Evolutionary conservation across 2,329 filamentous ascomycete genomes (phyloP).

Genomic region (Macrophomina tecta): DNA sequence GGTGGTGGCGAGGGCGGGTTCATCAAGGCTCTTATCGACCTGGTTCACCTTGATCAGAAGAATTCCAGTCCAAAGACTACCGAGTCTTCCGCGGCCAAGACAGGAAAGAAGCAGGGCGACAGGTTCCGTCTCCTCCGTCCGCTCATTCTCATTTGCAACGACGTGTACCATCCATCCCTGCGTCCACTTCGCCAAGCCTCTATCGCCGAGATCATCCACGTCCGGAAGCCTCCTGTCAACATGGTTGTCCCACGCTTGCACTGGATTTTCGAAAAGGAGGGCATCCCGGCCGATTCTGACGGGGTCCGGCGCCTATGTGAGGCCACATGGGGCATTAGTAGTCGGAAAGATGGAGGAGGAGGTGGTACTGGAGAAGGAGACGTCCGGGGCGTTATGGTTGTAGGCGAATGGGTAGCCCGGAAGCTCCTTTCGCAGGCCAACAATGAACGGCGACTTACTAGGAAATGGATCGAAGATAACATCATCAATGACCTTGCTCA

Average conservation of each 20-base stretch:
- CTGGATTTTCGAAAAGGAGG: constrained; percentile 84
- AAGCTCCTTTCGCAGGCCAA: constrained; percentile 61
- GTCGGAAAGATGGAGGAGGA: constrained; percentile 65
- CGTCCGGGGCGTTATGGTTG: constrained; percentile 82
- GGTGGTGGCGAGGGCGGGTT: constrained; percentile 85
- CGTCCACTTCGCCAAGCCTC: constrained; percentile 82
- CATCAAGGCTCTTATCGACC: constrained; percentile 90
- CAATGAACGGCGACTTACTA: constrained; percentile 63
- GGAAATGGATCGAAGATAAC: constrained; percentile 78
- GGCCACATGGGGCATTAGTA: constrained; percentile 79
- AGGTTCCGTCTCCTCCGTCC: constrained; percentile 87
- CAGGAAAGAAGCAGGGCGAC: constrained; percentile 77
- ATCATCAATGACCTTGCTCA: constrained; percentile 71
- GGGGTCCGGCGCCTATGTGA: constrained; percentile 86
- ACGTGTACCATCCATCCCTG: constrained; percentile 90
- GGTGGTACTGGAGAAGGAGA: constrained; percentile 73
- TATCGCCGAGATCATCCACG: constrained; percentile 88
- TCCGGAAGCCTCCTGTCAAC: constrained; percentile 86
- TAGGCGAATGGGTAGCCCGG: constrained; percentile 83
- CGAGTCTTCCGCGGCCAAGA: constrained; percentile 38
- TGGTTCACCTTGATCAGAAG: constrained; percentile 84
- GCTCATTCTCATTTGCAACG: constrained; percentile 94
- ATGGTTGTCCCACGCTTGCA: constrained; percentile 84
- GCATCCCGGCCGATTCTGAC: constrained; percentile 85
- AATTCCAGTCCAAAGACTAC: constrained; percentile 58